Conservation (phyloP, 2,329 filamentous ascomycete species). For the Neocatenulostroma microsporum region DNA sequence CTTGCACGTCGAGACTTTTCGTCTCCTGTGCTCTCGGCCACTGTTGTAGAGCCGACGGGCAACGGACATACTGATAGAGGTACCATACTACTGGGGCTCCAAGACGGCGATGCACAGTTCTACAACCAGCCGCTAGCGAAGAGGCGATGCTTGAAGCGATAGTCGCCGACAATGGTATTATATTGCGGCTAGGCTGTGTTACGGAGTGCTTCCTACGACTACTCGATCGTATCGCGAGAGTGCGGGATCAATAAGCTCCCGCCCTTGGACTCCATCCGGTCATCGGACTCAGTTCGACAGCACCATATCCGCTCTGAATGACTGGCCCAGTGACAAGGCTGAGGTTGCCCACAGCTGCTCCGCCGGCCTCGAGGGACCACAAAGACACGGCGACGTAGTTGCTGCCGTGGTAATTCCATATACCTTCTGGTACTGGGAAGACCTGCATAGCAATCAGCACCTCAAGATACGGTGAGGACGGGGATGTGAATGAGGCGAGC, state of each 20-base stretch:
- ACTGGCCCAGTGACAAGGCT: conserved; percentile 22
- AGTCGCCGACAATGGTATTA: no score
- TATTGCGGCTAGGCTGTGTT: no score
- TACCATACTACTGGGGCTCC: no score
- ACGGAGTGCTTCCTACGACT: no score
- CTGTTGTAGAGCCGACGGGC: no score
- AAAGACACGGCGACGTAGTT: conserved; percentile 63
- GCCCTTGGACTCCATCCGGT: conserved; percentile 23
- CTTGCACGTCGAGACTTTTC: no score
- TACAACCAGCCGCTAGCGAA: no score
- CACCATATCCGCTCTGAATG: conserved; percentile 29
- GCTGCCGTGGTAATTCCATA: conserved; percentile 61
- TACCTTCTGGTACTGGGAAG: conserved; percentile 66
- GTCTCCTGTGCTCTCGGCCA: no score
- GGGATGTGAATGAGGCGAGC: no score
- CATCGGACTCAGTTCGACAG: conserved; percentile 23
- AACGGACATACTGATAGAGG: no score
- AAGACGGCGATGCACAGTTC: no score
- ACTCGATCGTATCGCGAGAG: no score
- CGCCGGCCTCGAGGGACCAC: conserved; percentile 56
- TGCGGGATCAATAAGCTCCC: conserved; percentile 23
- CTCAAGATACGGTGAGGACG: neutral
- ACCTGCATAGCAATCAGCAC: conserved; percentile 6
- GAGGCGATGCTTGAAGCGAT: neutral
- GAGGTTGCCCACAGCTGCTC: conserved; percentile 47